A percentile compares a stretch with the other conserved stretches of the same genome.
These are phyloP conservation scores for Podospora anserina DNA, from an alignment of 495 filamentous ascomycete species.

Conservation along the genomic window DNA sequence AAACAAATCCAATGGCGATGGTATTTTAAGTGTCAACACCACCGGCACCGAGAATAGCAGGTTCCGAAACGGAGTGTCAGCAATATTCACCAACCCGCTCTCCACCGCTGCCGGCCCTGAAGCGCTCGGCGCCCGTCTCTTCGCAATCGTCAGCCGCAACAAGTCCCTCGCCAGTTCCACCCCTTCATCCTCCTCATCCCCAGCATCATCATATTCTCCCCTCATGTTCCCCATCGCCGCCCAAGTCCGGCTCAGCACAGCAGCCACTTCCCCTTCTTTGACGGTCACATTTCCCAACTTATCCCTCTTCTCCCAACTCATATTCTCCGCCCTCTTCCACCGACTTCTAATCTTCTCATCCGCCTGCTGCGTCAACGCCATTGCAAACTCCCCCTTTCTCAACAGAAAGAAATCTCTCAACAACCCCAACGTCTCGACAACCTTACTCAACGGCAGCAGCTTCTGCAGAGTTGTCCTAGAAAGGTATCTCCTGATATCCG, in stretches of 20 bases:
- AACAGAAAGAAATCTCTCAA: conserved; percentile 86
- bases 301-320: conserved; percentile 51
- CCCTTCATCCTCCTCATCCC: conserved; percentile 68
- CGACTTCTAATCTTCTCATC: conserved; percentile 65
- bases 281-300: conserved; percentile 58
- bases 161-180: conserved; percentile 78
- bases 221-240: conserved; percentile 69
- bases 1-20: conserved; percentile 82
- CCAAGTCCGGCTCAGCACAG: conserved; percentile 72
- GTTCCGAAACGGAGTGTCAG: conserved; percentile 64
- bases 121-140: conserved; percentile 34
- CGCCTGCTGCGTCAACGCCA: conserved; percentile 78
- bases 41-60: conserved; percentile 77
- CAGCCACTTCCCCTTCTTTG: conserved; percentile 81
- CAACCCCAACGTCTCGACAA: conserved; percentile 71
- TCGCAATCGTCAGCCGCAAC: conserved; percentile 62
- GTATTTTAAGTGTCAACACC: conserved; percentile 65
- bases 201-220: conserved; percentile 67
- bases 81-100: conserved; percentile 30
- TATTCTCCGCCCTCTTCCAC: conserved; percentile 53
- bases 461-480: conserved; percentile 78
- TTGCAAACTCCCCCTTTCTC: conserved; percentile 83
- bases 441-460: conserved; percentile 69
- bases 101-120: conserved; percentile 19
- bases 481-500: conserved; percentile 72